Base-by-base conservation (phyloP, 257 asterid species). In the Mitragyna speciosa region DNA sequence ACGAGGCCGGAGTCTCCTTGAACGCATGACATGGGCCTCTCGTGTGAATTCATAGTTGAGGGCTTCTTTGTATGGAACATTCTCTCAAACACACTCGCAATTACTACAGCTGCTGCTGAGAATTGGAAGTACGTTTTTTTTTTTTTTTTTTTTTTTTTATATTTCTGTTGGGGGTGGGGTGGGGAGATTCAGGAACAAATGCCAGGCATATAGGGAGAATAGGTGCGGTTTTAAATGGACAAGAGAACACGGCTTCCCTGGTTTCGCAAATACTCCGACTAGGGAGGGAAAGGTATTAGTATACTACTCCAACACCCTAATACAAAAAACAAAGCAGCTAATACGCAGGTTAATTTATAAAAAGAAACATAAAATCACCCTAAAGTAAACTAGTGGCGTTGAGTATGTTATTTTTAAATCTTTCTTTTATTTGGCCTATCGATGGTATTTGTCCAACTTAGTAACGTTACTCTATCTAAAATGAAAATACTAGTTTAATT, bases 1-100 rank as follows among this genome's bases (percentile, higher is more conserved):
- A 94, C 98, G 70, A 94, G 97, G 20, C 96, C 97, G 0, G 98
- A 94, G 88, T 94, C 98, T 17, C 90, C 88, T 78, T 87, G 90
- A 51, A 82, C 90, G 77, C 90, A 87, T 28, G 69, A 64, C 86
- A 84, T 84, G 33, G 86, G 81, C 61, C 87, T 82, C 59, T 84
- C 87, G 15, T 77, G 87, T 12, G 85, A 73, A 78, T 63, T 86
- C 87, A 86, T 82, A 51, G 75, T 61, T 24, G 86, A 59, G 58
- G 87, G 83, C 71, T 86, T 84, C 87, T 86, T 86, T 3, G 81
- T 56, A 49, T 84, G 85, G 89, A 86, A 86, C 89, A 86, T 86
- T 76, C 81, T 75, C 79, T 70, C 47, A 73, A 70, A 22, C 69
- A 30, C 61, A 39, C 9, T 9, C 20, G 10, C 33, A 8, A 9